phyloP scores from a whole-genome alignment of 805 yeast genomes.

The Candida chilensis region DNA sequence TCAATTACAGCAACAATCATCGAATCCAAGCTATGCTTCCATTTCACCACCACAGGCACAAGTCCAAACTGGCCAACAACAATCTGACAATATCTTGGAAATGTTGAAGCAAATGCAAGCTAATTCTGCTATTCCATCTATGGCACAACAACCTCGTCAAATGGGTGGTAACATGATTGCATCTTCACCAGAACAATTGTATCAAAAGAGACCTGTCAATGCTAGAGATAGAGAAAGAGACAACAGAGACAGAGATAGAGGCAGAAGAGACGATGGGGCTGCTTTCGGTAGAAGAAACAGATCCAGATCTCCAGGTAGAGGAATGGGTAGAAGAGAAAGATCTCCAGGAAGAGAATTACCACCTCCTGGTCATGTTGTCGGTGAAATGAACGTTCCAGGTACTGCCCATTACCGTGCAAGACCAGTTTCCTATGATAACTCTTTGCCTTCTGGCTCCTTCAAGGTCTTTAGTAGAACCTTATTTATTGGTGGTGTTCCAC shows the following conservation, averaged over 20 bases:
- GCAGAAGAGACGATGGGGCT: conserved; percentile 18
- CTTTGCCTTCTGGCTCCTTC: conserved; percentile 68
- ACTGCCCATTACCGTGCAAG: conserved; percentile 73
- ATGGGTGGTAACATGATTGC: too few species aligned
- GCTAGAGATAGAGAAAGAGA: conserved; percentile 11
- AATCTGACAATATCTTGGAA: conserved; percentile 38
- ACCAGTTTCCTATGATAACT: conserved; percentile 59
- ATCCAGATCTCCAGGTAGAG: conserved; percentile 40
- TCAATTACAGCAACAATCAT: conserved; percentile 15
- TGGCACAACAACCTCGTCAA: conserved; percentile 7
- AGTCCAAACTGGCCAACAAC: too few species aligned
- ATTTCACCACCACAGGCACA: too few species aligned
- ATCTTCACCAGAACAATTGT: too few species aligned
- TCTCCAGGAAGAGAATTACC: conserved; percentile 12
- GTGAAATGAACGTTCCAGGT: conserved; percentile 62
- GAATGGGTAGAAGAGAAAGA: conserved; percentile 12
- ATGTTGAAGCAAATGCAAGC: conserved; percentile 44
- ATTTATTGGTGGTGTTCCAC: conserved; percentile 91
- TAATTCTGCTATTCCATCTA: conserved; percentile 6
- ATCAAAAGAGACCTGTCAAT: too few species aligned
- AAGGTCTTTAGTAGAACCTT: conserved; percentile 85
- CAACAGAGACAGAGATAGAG: conserved; percentile 12
- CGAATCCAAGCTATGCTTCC: too few species aligned
- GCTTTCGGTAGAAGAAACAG: conserved; percentile 40
- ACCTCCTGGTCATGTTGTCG: conserved; percentile 26